Conservation (phyloP, 2,329 filamentous ascomycete species). For the Capronia coronata region DNA sequence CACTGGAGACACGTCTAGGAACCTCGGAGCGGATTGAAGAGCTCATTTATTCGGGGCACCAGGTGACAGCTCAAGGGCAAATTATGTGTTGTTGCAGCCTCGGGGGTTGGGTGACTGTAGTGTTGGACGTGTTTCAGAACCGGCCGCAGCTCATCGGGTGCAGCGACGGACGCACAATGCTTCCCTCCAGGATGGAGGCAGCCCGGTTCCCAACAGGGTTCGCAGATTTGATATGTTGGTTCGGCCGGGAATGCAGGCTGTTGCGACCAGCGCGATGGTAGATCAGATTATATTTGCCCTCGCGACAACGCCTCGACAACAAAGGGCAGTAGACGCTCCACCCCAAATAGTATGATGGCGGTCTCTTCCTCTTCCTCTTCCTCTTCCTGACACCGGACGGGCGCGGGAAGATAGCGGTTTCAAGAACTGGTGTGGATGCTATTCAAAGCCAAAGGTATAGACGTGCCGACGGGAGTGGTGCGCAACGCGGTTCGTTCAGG, state of each 20-base stretch:
- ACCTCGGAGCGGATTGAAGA: conserved; percentile 27
- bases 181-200: conserved; percentile 9
- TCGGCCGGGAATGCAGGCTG: conserved; percentile 3
- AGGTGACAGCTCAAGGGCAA: background rate
- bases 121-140: conserved; percentile 23
- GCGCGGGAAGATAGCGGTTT: conserved; percentile 6
- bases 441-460: background rate
- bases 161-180: conserved; percentile 5
- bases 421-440: conserved; percentile 16
- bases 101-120: conserved; percentile 14
- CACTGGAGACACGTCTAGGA: conserved; percentile 26
- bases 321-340: conserved; percentile 11
- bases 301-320: background rate
- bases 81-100: conserved; percentile 8
- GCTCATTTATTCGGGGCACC: conserved; percentile 24
- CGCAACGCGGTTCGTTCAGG: conserved; percentile 9
- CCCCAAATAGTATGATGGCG: conserved; percentile 16
- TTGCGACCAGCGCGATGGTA: conserved; percentile 21
- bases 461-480: conserved; percentile 6
- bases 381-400: background rate
- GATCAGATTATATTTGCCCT: conserved; percentile 1
- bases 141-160: conserved; percentile 18
- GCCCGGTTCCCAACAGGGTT: conserved; percentile 10
- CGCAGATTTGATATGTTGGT: conserved; percentile 8
- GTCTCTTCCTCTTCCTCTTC: conserved; percentile 5